phyloP scores from a whole-genome alignment of 768 basidiomycete species.

The Serpula lacrymans region DNA sequence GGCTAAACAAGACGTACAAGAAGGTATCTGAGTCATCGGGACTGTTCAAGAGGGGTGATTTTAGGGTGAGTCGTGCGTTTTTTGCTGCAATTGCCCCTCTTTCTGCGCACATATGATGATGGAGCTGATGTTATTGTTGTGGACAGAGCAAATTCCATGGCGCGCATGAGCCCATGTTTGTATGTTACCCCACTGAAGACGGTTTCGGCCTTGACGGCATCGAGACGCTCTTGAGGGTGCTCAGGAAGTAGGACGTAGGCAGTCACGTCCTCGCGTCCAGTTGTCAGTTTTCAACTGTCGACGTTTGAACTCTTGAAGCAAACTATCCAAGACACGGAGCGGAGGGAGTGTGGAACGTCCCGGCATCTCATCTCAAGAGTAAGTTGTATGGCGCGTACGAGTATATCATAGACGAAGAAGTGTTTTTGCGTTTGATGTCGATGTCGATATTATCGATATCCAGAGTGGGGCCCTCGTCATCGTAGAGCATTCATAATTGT shows the following conservation, averaged over 20 bases:
- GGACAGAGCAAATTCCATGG: conserved; percentile 45
- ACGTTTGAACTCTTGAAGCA: no score
- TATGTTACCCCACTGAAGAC: conserved; percentile 45
- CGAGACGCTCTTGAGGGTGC: conserved; percentile 37
- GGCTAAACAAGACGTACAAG: conserved; percentile 41
- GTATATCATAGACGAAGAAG: no score
- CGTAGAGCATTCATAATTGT: no score
- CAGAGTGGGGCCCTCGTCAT: no score
- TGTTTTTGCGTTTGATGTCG: no score
- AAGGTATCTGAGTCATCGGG: conserved; percentile 37
- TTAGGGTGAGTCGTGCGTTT: conserved; percentile 32
- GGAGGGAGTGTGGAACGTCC: no score
- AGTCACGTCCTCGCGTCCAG: no score
- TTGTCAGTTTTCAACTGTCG: no score
- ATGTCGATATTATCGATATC: no score
- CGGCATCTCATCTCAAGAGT: no score
- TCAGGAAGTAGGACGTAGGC: conserved; percentile 31
- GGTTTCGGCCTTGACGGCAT: conserved; percentile 46
- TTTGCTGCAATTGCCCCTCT: neutral
- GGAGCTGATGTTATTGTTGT: neutral
- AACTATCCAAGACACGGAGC: no score
- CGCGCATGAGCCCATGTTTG: conserved; percentile 41
- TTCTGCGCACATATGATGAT: neutral
- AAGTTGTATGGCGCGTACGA: no score
- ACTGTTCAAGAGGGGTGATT: conserved; percentile 40